Conservation (phyloP, 495 filamentous ascomycete genomes). For the Schizothecium vesticola region DNA sequence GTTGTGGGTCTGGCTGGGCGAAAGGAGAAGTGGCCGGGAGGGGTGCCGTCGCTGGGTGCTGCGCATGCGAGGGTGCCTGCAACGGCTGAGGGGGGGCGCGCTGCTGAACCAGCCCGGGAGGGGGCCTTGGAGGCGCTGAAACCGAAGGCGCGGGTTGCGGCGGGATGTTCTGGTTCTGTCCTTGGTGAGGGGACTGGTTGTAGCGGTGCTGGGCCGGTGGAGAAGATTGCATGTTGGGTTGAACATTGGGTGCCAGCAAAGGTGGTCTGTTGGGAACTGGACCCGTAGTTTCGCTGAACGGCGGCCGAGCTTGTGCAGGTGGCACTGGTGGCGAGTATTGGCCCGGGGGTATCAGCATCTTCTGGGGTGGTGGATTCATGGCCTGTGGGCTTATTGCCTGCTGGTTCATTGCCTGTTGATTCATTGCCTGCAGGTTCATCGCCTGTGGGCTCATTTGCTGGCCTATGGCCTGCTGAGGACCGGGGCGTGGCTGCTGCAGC, state of each 20-base stretch:
- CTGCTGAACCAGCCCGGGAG: slow-evolving; percentile 11
- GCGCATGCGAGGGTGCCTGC: slow-evolving; percentile 24
- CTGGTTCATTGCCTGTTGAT: not conserved
- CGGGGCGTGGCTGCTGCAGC: slow-evolving; percentile 15
- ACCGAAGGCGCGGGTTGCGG: slow-evolving; percentile 27
- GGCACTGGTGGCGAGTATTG: slow-evolving; percentile 35
- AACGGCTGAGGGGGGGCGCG: slow-evolving; percentile 5
- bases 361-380: slow-evolving; percentile 18
- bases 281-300: slow-evolving; percentile 7
- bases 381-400: slow-evolving; percentile 11
- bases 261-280: slow-evolving; percentile 2
- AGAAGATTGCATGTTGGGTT: slow-evolving; percentile 13
- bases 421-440: not conserved
- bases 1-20: slow-evolving; percentile 20
- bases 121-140: slow-evolving; percentile 12
- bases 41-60: slow-evolving; percentile 6
- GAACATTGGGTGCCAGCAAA: slow-evolving; percentile 3
- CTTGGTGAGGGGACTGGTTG: slow-evolving; percentile 15
- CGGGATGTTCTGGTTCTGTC: slow-evolving; percentile 7
- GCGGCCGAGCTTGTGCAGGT: slow-evolving; percentile 16
- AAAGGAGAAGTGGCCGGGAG: slow-evolving; percentile 5
- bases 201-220: slow-evolving; percentile 18
- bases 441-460: not conserved
- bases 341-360: slow-evolving; percentile 35
- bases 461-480: slow-evolving; percentile 16